Base-by-base conservation (phyloP, 129 eudicot species). In the Centrapalus pauciflorus region DNA sequence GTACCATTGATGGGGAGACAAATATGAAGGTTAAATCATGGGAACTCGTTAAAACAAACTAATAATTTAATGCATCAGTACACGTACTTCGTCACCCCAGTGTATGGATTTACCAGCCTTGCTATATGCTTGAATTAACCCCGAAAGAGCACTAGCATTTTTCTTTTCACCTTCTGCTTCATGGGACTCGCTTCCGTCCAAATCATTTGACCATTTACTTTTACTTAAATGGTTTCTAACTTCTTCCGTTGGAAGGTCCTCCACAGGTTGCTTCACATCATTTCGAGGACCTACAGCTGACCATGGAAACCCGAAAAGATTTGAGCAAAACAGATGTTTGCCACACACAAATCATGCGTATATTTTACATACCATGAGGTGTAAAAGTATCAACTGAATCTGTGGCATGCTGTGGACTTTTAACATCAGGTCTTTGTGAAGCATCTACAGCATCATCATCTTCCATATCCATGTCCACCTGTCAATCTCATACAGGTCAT, bases 391-490 rank as follows among this genome's bases (percentile, higher is more conserved):
- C 77, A 12, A 27, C 61, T 32, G 66, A 71, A 67, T 77, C 66
- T 55, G 49, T 75, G 52, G 27, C 27, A 46, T 62, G 76, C 38
- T 83, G 78, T 54, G 64, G 34, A 29, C 50, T 73, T 55, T 66
- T 75, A 25, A 55, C 81, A 27, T 75, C 83, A 48, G 79, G 56
- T 27, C 75, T 72, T 46, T 73, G 73, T 37, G 78, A 65, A 55
- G 61, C 82, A 59, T 75, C 79, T 49, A 48, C 25, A 61, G 67
- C 26, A 63, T 86, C 86, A 24, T 55, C 95, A 62, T 93, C 99
- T 68, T 86, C 99, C 75, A 81, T 93, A 74, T 93, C 99, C 99
- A 93, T 93, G 82, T 93, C 99, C 55, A 93, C 97, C 97, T 90
- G 87, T 46, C 54, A 81, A 37, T 52, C 11, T 46, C 69, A 34